Evolutionary conservation across 495 filamentous ascomycete genomes (phyloP).

Genomic region (Schizothecium vesticola): DNA sequence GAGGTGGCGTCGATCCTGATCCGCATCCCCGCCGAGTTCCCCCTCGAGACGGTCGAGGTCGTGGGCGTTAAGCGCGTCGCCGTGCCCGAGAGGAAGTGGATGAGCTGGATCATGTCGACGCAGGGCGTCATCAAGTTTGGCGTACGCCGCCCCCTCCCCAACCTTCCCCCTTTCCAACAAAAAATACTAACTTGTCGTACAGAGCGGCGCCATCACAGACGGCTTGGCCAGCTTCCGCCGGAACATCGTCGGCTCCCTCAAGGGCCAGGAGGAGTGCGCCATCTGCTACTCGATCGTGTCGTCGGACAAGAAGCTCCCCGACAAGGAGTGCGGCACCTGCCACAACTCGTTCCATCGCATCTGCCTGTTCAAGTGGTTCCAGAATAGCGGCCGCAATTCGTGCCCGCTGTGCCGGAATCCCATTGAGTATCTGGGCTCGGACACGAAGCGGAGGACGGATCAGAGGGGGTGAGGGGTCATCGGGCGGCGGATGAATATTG

Average conservation of each 20-base stretch:
- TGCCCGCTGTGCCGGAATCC: conserved; percentile 87
- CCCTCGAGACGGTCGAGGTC: conserved; percentile 72
- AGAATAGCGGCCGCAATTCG: conserved; percentile 79
- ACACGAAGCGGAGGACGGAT: conserved; percentile 12
- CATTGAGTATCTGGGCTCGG: conserved; percentile 57
- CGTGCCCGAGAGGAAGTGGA: conserved; percentile 85
- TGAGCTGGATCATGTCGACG: conserved; percentile 74
- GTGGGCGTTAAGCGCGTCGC: conserved; percentile 74
- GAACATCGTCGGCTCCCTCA: conserved; percentile 79
- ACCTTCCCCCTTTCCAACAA: neutral
- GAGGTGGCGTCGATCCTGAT: conserved; percentile 73
- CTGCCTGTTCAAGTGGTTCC: conserved; percentile 95
- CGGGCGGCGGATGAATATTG: neutral
- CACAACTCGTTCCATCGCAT: conserved; percentile 87
- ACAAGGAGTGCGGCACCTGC: conserved; percentile 87
- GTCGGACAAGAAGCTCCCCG: conserved; percentile 78
- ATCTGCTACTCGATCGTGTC: conserved; percentile 95
- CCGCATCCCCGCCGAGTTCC: conserved; percentile 71
- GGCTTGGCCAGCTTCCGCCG: conserved; percentile 75
- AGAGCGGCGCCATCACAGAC: conserved; percentile 77
- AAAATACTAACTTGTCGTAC: conserved; percentile 7
- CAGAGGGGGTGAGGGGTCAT: neutral
- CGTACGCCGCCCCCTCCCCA: conserved; percentile 40
- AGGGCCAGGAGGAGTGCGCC: conserved; percentile 91
- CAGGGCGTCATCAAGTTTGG: conserved; percentile 91